These are phyloP conservation scores for Tuctoria greenei DNA, from an alignment of 176 grass and related monocot genomes.

Conservation along the genomic window DNA sequence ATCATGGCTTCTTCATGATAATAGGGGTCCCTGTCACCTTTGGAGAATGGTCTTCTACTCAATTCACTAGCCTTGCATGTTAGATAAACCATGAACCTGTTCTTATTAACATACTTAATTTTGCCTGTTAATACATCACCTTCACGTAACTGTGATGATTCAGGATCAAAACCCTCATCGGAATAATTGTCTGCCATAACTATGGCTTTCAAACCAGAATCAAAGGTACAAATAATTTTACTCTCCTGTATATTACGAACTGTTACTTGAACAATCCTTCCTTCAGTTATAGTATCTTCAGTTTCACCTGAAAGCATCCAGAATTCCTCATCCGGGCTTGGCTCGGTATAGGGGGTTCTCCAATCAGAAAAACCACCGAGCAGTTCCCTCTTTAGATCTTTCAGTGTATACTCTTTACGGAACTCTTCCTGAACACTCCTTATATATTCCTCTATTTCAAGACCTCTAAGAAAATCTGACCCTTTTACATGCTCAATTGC, in stretches of 20 bases:
- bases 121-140: slow-evolving; percentile 89
- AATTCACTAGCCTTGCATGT: slow-evolving; percentile 76
- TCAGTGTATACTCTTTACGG: slow-evolving; percentile 62
- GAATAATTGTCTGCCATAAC: slow-evolving; percentile 76
- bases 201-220: slow-evolving; percentile 96
- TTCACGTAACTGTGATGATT: slow-evolving; percentile 64
- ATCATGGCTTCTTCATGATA: slow-evolving; percentile 54
- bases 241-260: slow-evolving; percentile 79
- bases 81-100: slow-evolving; percentile 73
- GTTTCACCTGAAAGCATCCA: slow-evolving; percentile 97
- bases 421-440: slow-evolving; percentile 61
- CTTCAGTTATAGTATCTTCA: slow-evolving; percentile 89
- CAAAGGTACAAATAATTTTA: slow-evolving; percentile 78
- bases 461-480: slow-evolving; percentile 16
- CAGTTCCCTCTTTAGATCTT: slow-evolving; percentile 58
- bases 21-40: slow-evolving; percentile 71
- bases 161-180: slow-evolving; percentile 64
- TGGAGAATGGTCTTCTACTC: slow-evolving; percentile 47
- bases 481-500: slow-evolving; percentile 81
- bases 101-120: slow-evolving; percentile 85
- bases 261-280: slow-evolving; percentile 92
- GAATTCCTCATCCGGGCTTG: slow-evolving; percentile 81
- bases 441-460: slow-evolving; percentile 60
- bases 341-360: slow-evolving; percentile 66
- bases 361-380: slow-evolving; percentile 63